Evolutionary conservation across 768 basidiomycete species (phyloP), one percentile per base, ranked within the genome.

Genomic region (Paxillus involutus): DNA sequence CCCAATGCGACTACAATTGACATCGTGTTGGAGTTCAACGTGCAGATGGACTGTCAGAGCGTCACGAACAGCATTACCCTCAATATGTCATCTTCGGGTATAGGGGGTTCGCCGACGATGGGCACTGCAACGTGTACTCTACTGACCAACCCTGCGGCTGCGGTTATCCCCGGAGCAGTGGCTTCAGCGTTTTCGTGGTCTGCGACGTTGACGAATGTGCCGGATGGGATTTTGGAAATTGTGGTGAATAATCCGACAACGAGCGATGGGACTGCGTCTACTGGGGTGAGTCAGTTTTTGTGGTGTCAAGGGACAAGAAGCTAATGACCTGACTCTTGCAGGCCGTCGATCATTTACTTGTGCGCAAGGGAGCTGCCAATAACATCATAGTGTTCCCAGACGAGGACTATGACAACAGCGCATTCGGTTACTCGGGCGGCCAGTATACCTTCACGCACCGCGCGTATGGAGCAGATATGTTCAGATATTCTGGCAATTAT

Each of bases 371-470:
- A 39, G 62, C 77, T 13, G 55, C 80, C 3, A 69, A 81, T 62
- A 96, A 97, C 63, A 80, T 88, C 17, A 86, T 97, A 77, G 85
- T 97, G n/a, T 94, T 89, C 79, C 90, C 91, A 0, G 77, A 80
- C 19, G 80, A 83, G 39, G 92, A 95, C 65, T 95, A 93, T 67
- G 85, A 88, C 67, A 76, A 70, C 17, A 70, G 69, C 47, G 77
- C 84, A 0, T 83, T 90, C 65, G 75, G 77, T 16, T 74, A 78
- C 49, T 77, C 82, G 10, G 73, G 82, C 54, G 85, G 82, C 51
- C 74, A 85, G 56, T 94, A 88, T 68, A 81, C 78, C 6, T 91
- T 93, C 69, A 82, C 82, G 0, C 94, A 97, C 72, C 81, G 79
- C 43, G 94, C 94, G 5, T 80, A 80, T 51, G 94, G 94, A 44